Conservation (phyloP, 805 yeast species). For the Starmerella tilneyi region DNA sequence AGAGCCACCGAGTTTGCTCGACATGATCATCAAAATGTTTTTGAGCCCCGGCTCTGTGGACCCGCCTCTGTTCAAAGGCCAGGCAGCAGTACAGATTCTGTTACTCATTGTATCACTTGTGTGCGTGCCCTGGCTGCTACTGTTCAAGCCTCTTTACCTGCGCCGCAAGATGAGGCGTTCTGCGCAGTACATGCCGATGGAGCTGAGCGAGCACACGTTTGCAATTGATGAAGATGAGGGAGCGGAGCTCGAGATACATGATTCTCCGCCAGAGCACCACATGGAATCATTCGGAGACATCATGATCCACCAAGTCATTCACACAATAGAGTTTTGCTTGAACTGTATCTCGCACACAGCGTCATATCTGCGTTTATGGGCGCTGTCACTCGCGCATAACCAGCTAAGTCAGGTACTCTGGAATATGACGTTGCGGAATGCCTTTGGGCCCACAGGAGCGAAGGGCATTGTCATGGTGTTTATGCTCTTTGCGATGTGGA, state of each 20-base stretch:
- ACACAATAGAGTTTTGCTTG: constrained; percentile 92
- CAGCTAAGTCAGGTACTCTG: constrained; percentile 88
- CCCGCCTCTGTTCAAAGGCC: constrained; percentile 71
- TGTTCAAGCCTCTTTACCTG: constrained; percentile 71
- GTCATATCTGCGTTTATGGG: constrained; percentile 92
- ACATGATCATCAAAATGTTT: constrained; percentile 94
- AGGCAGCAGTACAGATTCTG: constrained; percentile 60
- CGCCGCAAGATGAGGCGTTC: constrained; percentile 45
- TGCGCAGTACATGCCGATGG: constrained; percentile 37
- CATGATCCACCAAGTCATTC: constrained; percentile 94
- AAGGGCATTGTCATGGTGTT: constrained; percentile 64
- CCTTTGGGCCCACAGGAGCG: constrained; percentile 58
- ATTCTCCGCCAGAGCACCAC: constrained; percentile 40
- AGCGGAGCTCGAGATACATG: constrained; percentile 28
- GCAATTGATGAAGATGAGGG: constrained; percentile 30
- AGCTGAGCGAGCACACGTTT: constrained; percentile 27
- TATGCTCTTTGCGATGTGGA: constrained; percentile 87
- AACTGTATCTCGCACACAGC: constrained; percentile 98
- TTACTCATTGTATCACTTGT: constrained; percentile 63
- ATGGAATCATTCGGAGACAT: constrained; percentile 67
- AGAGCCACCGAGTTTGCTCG: constrained; percentile 87
- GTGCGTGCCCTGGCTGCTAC: constrained; percentile 88
- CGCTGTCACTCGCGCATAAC: constrained; percentile 90
- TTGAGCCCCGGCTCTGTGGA: constrained; percentile 81
- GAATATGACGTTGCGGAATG: constrained; percentile 85